Evolutionary conservation across 2,329 filamentous ascomycete genomes (phyloP), one percentile per base, ranked within the genome.

Genomic region (Aspergillus awamori): DNA sequence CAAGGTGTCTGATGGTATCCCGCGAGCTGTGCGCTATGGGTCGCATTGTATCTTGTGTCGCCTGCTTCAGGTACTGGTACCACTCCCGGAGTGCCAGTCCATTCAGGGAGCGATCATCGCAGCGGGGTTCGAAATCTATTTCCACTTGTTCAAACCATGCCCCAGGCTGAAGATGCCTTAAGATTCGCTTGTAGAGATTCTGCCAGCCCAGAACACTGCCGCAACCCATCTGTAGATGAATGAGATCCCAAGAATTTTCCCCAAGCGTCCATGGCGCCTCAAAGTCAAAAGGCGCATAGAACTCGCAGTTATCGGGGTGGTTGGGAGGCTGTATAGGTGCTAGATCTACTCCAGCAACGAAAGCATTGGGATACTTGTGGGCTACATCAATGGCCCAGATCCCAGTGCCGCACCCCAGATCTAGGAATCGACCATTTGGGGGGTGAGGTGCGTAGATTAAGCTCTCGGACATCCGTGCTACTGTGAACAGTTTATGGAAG

Each of bases 311-410:
- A 22, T 82, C 81, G 1, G 90, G 90, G 49, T 92, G 91, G 61
- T 91, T 94, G 68, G 71, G 58, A 10, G 87, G 86, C 69, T 89
- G 87, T 60, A 88, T 87, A 54, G 84, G 81, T 43, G 84, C 82
- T 22, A 90, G 77, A 71, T 90, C 87, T 26, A 88, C 74, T 24
- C 87, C 87, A 24, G 84, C 73, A 53, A 89, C 85, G 74, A 87
- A 84, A 55, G 86, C 83, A 20, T 84, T 71, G 11, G 80, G 80
- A 70, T 85, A 88, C 73, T 82, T 82, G 85, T 90, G 88, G 64
- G 90, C 90, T 78, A 97, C 89, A 67, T 94, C 90, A 69, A 96
- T 91, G 43, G 90, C 87, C 94, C 94, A 98, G 63, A 96, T 94
- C 41, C 92, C 93, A 1, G 92, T 96, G 20, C 93, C 94, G 65